Evolutionary conservation across 1,139 yeast species (phyloP).

Genomic region (Kodamaea sp.): DNA sequence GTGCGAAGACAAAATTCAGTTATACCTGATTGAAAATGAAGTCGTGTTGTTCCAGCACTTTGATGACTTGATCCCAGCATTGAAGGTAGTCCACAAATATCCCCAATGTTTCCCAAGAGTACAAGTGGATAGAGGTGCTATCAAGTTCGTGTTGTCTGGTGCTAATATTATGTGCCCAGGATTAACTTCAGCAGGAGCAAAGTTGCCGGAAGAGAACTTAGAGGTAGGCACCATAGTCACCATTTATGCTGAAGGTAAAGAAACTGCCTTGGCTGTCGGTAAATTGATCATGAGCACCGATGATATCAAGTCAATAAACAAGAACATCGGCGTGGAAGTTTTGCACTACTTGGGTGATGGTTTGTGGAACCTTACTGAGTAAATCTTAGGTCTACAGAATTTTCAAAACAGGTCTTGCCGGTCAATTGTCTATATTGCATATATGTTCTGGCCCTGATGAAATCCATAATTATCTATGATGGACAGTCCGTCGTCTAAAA

Average conservation of each 20-base stretch:
- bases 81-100: constrained; percentile 77
- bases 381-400: too few relatives aligned
- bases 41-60: constrained; percentile 81
- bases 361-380: constrained; percentile 61
- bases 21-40: constrained; percentile 73
- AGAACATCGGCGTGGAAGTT: constrained; percentile 89
- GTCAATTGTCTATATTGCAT: too few relatives aligned
- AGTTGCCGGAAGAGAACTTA: constrained; percentile 68
- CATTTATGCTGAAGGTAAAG: constrained; percentile 91
- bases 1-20: constrained; percentile 85
- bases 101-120: constrained; percentile 83
- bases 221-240: constrained; percentile 72
- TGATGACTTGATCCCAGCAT: constrained; percentile 78
- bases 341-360: constrained; percentile 90
- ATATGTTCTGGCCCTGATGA: constrained; percentile 25
- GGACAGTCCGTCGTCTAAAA: constrained; percentile 35
- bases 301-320: constrained; percentile 80
- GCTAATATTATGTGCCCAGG: constrained; percentile 99
- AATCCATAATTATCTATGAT: constrained; percentile 37
- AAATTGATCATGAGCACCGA: constrained; percentile 84
- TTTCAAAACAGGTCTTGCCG: not conserved
- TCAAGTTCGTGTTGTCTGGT: constrained; percentile 89
- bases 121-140: constrained; percentile 95
- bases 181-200: constrained; percentile 86
- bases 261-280: constrained; percentile 87